Conservation (phyloP, 805 yeast species). For the Nakazawaea wyomingensis region DNA sequence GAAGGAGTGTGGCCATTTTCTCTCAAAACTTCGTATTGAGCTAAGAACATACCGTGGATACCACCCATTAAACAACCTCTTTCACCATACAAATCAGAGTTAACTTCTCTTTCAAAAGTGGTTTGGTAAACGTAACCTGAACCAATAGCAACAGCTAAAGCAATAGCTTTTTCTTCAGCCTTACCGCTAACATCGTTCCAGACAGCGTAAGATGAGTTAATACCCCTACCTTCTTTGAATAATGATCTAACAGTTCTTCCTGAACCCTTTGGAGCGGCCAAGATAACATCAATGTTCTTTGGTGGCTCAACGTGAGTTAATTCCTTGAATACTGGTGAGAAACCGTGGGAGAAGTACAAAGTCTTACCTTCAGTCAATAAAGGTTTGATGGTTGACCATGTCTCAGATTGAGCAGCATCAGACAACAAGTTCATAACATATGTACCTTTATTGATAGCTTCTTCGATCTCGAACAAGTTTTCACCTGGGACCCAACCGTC, state of each 20-base stretch:
- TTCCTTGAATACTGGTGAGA: conserved; percentile 98
- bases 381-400: conserved; percentile 87
- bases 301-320: conserved; percentile 97
- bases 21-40: conserved; percentile 99
- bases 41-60: conserved; percentile 99
- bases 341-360: conserved; percentile 98
- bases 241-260: conserved; percentile 99
- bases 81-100: conserved; percentile 99
- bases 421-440: conserved; percentile 96
- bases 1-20: conserved; percentile 99
- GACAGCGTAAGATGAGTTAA: conserved; percentile 98
- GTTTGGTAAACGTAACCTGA: conserved; percentile 99
- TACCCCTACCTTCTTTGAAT: conserved; percentile 99
- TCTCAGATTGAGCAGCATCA: conserved; percentile 99
- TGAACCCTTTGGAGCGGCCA: conserved; percentile 99
- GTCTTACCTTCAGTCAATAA: conserved; percentile 95
- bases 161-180: conserved; percentile 99
- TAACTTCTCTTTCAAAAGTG: conserved; percentile 98
- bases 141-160: conserved; percentile 98
- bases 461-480: conserved; percentile 90
- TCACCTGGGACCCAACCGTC: conserved; percentile 99
- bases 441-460: conserved; percentile 91
- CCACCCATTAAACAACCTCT: conserved; percentile 99
- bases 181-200: conserved; percentile 99
- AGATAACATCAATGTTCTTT: conserved; percentile 88